Evolutionary conservation across 129 eudicot species (phyloP).

Genomic region (Lonicera japonica): DNA sequence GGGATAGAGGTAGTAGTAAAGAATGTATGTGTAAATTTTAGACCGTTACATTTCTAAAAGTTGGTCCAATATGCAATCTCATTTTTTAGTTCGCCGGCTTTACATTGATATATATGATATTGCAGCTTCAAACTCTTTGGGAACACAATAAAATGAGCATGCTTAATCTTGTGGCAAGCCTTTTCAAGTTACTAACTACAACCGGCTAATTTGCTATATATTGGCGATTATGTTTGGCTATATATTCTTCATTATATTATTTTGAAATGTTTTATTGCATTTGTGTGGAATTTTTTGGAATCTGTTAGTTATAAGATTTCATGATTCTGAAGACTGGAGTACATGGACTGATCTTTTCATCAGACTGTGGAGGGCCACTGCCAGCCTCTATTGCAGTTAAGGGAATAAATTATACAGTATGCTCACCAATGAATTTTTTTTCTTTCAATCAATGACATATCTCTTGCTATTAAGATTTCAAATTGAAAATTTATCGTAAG

Average conservation of each 20-base stretch:
- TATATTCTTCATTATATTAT: no score
- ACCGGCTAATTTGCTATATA: not conserved
- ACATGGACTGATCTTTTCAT: slow-evolving; percentile 73
- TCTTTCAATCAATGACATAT: no score
- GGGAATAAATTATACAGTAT: slow-evolving; percentile 77
- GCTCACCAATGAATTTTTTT: slow-evolving; percentile 14
- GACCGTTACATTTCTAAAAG: no score
- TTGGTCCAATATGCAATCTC: no score
- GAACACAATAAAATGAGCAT: slow-evolving; percentile 73
- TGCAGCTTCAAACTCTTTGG: slow-evolving; percentile 78
- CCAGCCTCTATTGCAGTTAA: slow-evolving; percentile 64
- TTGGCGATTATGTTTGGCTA: no score
- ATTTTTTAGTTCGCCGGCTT: not conserved
- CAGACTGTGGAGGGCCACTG: slow-evolving; percentile 75
- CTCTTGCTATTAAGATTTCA: not conserved
- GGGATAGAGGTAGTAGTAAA: no score
- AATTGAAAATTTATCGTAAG: not conserved
- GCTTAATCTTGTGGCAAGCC: slow-evolving; percentile 82
- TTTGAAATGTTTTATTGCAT: no score
- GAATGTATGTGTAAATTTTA: no score
- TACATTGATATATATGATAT: not conserved
- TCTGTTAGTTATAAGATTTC: no score
- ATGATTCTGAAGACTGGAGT: slow-evolving; percentile 29
- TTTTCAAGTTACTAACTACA: slow-evolving; percentile 55
- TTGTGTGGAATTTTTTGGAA: no score